Evolutionary conservation across 768 basidiomycete species (phyloP).

Genomic region (Ramaria sp.): DNA sequence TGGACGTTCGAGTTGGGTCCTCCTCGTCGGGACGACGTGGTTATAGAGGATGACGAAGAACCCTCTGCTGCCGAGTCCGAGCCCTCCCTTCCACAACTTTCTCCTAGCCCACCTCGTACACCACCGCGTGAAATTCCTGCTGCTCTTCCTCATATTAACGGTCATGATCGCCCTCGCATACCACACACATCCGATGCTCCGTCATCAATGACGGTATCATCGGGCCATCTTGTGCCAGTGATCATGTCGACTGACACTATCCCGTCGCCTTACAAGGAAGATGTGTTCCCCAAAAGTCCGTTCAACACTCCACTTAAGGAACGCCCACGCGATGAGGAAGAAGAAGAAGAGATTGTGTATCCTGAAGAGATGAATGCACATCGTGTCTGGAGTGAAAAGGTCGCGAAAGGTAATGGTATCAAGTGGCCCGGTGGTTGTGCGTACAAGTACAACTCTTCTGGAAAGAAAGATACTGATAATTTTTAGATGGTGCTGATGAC

Average conservation of each 20-base stretch:
- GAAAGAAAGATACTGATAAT: background rate
- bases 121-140: background rate
- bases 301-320: slow-evolving; percentile 66
- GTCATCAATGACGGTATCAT: slow-evolving; percentile 21
- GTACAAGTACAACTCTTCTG: background rate
- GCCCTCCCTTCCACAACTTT: background rate
- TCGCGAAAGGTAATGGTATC: slow-evolving; percentile 21
- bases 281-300: slow-evolving; percentile 56
- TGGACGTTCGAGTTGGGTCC: slow-evolving; percentile 7
- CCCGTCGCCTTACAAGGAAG: slow-evolving; percentile 41
- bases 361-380: slow-evolving; percentile 20
- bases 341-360: slow-evolving; percentile 61
- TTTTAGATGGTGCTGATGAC: background rate
- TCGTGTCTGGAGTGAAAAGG: slow-evolving; percentile 20
- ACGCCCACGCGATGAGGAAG: slow-evolving; percentile 44
- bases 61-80: background rate
- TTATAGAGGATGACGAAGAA: slow-evolving; percentile 15
- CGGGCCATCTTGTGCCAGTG: slow-evolving; percentile 30
- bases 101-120: slow-evolving; percentile 4
- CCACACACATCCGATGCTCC: slow-evolving; percentile 45
- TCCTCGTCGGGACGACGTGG: slow-evolving; percentile 5
- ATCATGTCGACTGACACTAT: slow-evolving; percentile 30
- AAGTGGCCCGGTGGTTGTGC: slow-evolving; percentile 30
- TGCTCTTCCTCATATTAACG: background rate
- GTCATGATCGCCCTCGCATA: slow-evolving; percentile 19